These are phyloP conservation scores for Cicer pinnatifidum DNA, from an alignment of 306 rosid genomes.

Conservation along the genomic window DNA sequence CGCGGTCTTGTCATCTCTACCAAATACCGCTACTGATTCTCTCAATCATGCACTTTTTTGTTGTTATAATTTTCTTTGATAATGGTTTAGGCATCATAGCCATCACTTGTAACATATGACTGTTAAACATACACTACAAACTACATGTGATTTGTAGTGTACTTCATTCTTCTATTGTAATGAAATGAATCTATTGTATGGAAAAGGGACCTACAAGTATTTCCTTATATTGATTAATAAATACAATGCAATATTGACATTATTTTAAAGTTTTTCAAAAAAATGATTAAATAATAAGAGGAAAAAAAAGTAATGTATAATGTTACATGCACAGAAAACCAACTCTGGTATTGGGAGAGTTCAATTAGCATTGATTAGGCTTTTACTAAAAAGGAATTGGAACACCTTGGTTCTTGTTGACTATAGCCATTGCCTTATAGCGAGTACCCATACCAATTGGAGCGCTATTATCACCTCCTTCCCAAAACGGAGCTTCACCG, in stretches of 20 bases:
- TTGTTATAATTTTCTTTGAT: not conserved
- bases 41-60: too few relatives aligned
- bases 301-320: not conserved
- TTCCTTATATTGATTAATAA: not conserved
- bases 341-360: not conserved
- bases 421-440: conserved; percentile 85
- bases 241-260: not conserved
- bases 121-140: too few relatives aligned
- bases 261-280: conserved; percentile 6
- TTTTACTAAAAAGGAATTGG: conserved; percentile 77
- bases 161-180: too few relatives aligned
- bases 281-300: not conserved
- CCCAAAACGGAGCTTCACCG: conserved; percentile 96
- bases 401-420: conserved; percentile 81
- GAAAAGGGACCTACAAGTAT: not conserved
- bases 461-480: conserved; percentile 70
- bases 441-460: conserved; percentile 97
- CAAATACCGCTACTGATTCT: conserved; percentile 49
- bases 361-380: conserved; percentile 10
- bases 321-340: not conserved
- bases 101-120: not conserved
- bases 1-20: conserved; percentile 65
- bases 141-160: too few relatives aligned
- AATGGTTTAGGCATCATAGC: not conserved
- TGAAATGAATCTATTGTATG: not conserved